phyloP scores from a whole-genome alignment of 2,329 filamentous ascomycete species.

The Myotisia sp. region DNA sequence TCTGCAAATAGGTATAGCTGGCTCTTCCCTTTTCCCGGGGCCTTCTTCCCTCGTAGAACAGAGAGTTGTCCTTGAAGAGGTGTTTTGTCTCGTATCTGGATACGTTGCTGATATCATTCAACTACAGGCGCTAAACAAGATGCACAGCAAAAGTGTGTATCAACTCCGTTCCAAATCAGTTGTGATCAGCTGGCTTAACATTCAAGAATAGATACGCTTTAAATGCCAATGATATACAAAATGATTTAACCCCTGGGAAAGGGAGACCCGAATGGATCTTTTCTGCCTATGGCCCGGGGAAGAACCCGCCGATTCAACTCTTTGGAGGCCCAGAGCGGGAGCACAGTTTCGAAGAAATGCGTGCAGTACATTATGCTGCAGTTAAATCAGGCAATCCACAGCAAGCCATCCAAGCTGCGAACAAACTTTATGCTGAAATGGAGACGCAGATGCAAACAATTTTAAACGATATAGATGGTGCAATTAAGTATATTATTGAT shows the following conservation, averaged over 20 bases:
- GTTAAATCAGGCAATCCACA: constrained; percentile 46
- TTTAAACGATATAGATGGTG: constrained; percentile 54
- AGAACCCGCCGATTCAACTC: constrained; percentile 63
- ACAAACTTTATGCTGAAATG: constrained; percentile 47
- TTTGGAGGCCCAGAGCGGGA: constrained; percentile 69
- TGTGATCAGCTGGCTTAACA: background rate
- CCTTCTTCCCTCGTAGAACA: background rate
- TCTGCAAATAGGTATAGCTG: constrained; percentile 24
- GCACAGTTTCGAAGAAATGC: constrained; percentile 77
- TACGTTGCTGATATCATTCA: background rate
- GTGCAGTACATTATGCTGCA: constrained; percentile 55
- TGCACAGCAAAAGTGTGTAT: constrained; percentile 1
- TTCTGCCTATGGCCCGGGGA: constrained; percentile 69
- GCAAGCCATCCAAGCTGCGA: constrained; percentile 37
- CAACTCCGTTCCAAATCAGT: background rate
- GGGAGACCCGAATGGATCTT: constrained; percentile 74
- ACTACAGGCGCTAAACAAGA: background rate
- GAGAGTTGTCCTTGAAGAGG: background rate
- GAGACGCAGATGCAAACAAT: constrained; percentile 59
- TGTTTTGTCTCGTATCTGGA: background rate
- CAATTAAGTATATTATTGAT: constrained; percentile 53
- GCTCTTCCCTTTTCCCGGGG: background rate
- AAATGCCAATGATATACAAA: constrained; percentile 44
- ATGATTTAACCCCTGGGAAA: constrained; percentile 46
- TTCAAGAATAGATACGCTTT: constrained; percentile 36